These are phyloP conservation scores for Tolypocladium endophyticum DNA, from an alignment of 2,329 filamentous ascomycete genomes.

Conservation along the genomic window DNA sequence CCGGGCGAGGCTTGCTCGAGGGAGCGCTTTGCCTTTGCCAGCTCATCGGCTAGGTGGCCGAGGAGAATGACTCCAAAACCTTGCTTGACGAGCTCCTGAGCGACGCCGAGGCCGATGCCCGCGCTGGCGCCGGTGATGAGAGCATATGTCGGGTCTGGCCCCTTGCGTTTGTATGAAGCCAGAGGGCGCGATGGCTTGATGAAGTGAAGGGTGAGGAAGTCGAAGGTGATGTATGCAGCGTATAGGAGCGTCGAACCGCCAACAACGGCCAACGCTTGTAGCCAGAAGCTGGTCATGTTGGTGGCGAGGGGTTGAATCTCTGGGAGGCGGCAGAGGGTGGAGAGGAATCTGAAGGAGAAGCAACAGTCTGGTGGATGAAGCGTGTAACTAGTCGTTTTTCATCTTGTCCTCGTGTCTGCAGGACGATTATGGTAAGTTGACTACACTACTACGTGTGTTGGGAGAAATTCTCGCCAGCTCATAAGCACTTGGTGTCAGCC, in stretches of 20 bases:
- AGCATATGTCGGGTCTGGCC: conserved; percentile 12
- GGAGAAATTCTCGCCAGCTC: not conserved
- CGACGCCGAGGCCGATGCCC: conserved; percentile 21
- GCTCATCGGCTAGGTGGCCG: conserved; percentile 17
- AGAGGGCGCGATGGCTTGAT: conserved; percentile 10
- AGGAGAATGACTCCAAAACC: conserved; percentile 24
- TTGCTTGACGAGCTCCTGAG: conserved; percentile 18
- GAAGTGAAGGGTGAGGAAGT: conserved; percentile 9
- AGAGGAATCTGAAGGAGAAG: not conserved
- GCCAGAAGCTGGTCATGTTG: not conserved
- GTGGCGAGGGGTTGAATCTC: not conserved
- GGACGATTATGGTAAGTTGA: not conserved
- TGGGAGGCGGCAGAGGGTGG: too few species aligned
- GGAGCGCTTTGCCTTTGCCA: conserved; percentile 12
- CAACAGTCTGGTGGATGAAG: not conserved
- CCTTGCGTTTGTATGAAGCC: conserved; percentile 11
- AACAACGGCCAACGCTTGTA: conserved; percentile 3
- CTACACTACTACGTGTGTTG: not conserved
- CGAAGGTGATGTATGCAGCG: conserved; percentile 1
- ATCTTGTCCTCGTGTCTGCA: not conserved
- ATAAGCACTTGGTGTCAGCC: not conserved
- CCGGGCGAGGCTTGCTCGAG: conserved; percentile 10
- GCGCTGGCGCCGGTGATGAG: conserved; percentile 24
- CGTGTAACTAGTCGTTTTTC: not conserved
- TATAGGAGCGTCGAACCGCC: conserved; percentile 10